Evolutionary conservation across 805 yeast genomes (phyloP), one percentile per base, ranked within the genome.

Genomic region (Teunomyces aglyptinius): DNA sequence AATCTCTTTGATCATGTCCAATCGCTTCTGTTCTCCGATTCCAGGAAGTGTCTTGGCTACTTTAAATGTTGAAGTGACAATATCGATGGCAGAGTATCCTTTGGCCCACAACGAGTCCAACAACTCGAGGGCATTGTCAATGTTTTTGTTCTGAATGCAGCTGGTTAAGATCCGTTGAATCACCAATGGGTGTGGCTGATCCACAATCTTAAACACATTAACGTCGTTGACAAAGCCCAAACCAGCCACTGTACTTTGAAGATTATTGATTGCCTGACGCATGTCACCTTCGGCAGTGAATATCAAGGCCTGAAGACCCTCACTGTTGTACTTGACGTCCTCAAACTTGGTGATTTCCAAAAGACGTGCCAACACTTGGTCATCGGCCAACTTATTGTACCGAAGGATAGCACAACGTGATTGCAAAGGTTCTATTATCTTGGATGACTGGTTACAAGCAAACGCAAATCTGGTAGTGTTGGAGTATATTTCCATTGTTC

Each of bases 261-360:
- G 64, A 65, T 94, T 94, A 61, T 94, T 94, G 41, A 94, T 80
- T 0, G 98, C 99, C 66, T 94, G 99, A 65, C 99, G 82, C 99
- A 94, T 92, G 63, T 94, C 99, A 49, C 99, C 99, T 61, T 94
- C 99, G 0, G 97, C 95, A 0, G 97, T 85, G 68, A 94, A 94
- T 12, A 94, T 82, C 49, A 94, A 76, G 0, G 99, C 98, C 54
- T 89, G 89, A 29, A 94, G 68, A 0, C 99, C 99, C 64, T 89
- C 97, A 50, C 89, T 87, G 13, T 91, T 81, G 65, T 81, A 87
- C 59, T 89, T 73, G 11, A 92, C 86, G 38, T 81, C 63, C 63
- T 94, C 98, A 2, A 66, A 58, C 53, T 83, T 75, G 39, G 83
- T 77, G 18, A 94, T 78, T 57, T 88, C 86, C 51, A 88, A 64